Evolutionary conservation across 257 asterid species (phyloP).

Genomic region (Plectranthus barbatus): DNA sequence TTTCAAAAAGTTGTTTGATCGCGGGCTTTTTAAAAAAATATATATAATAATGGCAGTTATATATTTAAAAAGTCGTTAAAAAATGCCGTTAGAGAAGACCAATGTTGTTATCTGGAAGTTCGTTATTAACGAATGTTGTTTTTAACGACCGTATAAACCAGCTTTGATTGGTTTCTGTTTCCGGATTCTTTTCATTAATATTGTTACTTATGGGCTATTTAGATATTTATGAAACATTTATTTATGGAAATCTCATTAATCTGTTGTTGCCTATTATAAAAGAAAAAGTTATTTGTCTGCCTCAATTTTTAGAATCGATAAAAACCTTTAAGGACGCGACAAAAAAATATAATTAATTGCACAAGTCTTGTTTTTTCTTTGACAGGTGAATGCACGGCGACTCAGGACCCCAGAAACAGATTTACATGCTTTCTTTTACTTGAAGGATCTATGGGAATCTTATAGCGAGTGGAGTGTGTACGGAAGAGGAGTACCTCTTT

Average conservation of each 20-base stretch:
- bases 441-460: slow-evolving; percentile 63
- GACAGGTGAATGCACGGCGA: slow-evolving; percentile 35
- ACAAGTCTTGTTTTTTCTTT: slow-evolving; percentile 14
- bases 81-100: neutral
- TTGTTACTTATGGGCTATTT: neutral
- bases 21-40: neutral
- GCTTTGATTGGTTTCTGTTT: neutral
- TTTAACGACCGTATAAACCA: neutral
- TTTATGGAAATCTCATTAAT: slow-evolving; percentile 5
- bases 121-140: neutral
- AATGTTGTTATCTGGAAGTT: neutral
- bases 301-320: neutral
- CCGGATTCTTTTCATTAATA: neutral
- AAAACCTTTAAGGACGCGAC: neutral
- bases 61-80: neutral
- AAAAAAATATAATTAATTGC: neutral
- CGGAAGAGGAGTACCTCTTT: slow-evolving; percentile 66
- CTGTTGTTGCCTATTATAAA: neutral
- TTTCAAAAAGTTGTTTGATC: neutral
- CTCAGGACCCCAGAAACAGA: slow-evolving; percentile 24
- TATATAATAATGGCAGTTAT: too few relatives aligned
- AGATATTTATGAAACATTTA: neutral
- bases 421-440: slow-evolving; percentile 34
- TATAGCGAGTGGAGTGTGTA: slow-evolving; percentile 52
- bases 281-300: neutral